Conservation (phyloP, 2,329 filamentous ascomycete species). For the Triangularia verruculosa region DNA sequence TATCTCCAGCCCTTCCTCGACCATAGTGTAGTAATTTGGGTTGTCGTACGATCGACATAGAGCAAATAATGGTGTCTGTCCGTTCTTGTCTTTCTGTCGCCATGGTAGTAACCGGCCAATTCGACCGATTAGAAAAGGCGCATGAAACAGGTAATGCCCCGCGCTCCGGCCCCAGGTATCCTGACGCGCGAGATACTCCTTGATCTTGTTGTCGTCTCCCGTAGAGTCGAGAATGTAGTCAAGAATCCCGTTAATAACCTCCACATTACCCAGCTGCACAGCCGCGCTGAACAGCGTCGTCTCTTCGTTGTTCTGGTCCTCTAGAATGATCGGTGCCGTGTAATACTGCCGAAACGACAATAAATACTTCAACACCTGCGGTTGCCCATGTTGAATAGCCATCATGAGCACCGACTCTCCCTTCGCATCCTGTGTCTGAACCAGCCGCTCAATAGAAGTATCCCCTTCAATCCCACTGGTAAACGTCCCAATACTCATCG, state of each 20-base stretch:
- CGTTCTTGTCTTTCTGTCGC: conserved; percentile 90
- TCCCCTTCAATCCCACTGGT: conserved; percentile 77
- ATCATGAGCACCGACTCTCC: conserved; percentile 90
- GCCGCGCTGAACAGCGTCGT: conserved; percentile 88
- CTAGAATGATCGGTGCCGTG: conserved; percentile 65
- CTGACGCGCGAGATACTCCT: conserved; percentile 68
- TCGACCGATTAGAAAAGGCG: conserved; percentile 72
- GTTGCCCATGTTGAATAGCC: conserved; percentile 71
- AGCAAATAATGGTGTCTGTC: conserved; percentile 95
- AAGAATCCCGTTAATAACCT: conserved; percentile 72
- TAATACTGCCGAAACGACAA: conserved; percentile 76
- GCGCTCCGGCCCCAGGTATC: conserved; percentile 84
- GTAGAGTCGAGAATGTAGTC: conserved; percentile 60
- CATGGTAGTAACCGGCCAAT: conserved; percentile 81
- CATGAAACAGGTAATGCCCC: conserved; percentile 95
- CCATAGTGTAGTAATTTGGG: conserved; percentile 80
- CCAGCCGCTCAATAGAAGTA: conserved; percentile 74
- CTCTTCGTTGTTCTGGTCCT: conserved; percentile 85
- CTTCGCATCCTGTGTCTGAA: conserved; percentile 64
- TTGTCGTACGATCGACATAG: conserved; percentile 95
- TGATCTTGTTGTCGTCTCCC: conserved; percentile 51
- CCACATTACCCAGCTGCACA: conserved; percentile 75
- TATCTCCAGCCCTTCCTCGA: conserved; percentile 72
- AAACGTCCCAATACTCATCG: conserved; percentile 73
- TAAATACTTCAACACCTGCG: conserved; percentile 73